These are phyloP conservation scores for Phlegmacium glaucopus DNA, from an alignment of 768 basidiomycete species.

Conservation along the genomic window DNA sequence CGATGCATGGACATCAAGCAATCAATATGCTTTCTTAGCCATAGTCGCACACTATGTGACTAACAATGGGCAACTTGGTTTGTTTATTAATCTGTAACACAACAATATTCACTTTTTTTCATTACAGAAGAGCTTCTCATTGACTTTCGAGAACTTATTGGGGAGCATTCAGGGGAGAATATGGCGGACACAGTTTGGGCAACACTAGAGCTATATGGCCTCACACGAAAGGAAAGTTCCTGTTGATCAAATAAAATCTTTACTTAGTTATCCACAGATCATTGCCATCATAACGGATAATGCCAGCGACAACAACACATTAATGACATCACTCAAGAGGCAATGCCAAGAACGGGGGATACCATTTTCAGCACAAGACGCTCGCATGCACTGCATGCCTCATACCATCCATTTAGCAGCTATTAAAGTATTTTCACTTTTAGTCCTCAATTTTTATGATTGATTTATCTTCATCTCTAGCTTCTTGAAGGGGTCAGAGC, in stretches of 20 bases:
- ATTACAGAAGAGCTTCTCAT: slow-evolving; percentile 32
- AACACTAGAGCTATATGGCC: slow-evolving; percentile 21
- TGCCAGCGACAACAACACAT: slow-evolving; percentile 32
- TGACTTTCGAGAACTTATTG: slow-evolving; percentile 31
- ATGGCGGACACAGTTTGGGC: slow-evolving; percentile 32
- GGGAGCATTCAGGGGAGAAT: slow-evolving; percentile 32
- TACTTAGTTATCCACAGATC: slow-evolving; percentile 14
- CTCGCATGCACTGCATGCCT: slow-evolving; percentile 32
- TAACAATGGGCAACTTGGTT: slow-evolving; percentile 22
- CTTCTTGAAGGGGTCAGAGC: slow-evolving; percentile 30
- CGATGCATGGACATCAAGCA: slow-evolving; percentile 29
- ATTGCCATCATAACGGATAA: slow-evolving; percentile 33
- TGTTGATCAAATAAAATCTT: not conserved
- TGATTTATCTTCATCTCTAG: slow-evolving; percentile 10
- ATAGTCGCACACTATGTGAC: slow-evolving; percentile 27
- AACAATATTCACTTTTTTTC: not conserved
- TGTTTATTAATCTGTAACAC: not conserved
- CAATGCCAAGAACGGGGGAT: slow-evolving; percentile 15
- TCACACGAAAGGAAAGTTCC: slow-evolving; percentile 7
- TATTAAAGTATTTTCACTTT: slow-evolving; percentile 4
- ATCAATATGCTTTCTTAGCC: slow-evolving; percentile 26
- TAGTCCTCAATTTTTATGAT: no score
- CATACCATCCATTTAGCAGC: no score
- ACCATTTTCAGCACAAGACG: slow-evolving; percentile 17
- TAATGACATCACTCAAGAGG: slow-evolving; percentile 18